These are phyloP conservation scores for Eucalyptus pauciflora DNA, from an alignment of 345 rosid species.

Conservation along the genomic window DNA sequence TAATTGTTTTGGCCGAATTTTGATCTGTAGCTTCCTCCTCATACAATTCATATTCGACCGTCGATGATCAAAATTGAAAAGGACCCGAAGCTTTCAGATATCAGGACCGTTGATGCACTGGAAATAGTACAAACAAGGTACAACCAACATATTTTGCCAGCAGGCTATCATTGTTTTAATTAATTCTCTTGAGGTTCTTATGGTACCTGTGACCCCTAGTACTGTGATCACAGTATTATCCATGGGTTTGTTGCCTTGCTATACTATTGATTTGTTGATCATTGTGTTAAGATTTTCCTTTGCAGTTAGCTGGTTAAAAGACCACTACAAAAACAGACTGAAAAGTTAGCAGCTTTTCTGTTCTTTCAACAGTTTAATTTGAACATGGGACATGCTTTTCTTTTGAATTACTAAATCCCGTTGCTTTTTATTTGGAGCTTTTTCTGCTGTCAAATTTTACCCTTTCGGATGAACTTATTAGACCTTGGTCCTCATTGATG, in stretches of 20 bases:
- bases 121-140: slow-evolving; percentile 76
- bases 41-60: slow-evolving; percentile 38
- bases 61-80: slow-evolving; percentile 64
- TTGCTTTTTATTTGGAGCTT: background rate
- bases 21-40: slow-evolving; percentile 22
- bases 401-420: background rate
- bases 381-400: background rate
- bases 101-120: slow-evolving; percentile 22
- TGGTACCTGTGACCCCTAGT: background rate
- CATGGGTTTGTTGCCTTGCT: background rate
- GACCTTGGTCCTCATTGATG: background rate
- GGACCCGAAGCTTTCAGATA: slow-evolving; percentile 11
- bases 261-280: background rate
- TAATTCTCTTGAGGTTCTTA: background rate
- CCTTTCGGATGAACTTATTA: background rate
- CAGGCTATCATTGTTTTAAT: background rate
- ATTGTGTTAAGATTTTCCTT: background rate
- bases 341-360: background rate
- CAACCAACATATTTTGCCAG: background rate
- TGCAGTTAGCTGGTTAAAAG: background rate
- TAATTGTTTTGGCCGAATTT: background rate
- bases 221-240: background rate
- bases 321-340: background rate
- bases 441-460: background rate
- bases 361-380: background rate